Evolutionary conservation across 1,284 basidiomycete genomes (phyloP), one percentile per base, ranked within the genome.

Genomic region (Cutaneotrichosporon daszewskae): DNA sequence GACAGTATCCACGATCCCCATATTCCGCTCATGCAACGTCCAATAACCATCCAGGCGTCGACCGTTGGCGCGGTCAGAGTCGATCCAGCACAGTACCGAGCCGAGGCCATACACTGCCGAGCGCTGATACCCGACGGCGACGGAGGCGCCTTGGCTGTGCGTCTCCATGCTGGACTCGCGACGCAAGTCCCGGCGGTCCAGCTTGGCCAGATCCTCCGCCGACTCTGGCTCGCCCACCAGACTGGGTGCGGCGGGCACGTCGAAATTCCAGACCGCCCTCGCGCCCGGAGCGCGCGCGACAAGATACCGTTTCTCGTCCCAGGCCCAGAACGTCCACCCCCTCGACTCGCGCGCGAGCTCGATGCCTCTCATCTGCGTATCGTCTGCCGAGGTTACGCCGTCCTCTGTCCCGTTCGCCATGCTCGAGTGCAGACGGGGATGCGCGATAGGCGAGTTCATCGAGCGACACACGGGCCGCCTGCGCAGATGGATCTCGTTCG

Each of bases 1-100:
- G 3, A 52, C 28, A 29, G 40, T 45, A n/a, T 45, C 36, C 17
- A 54, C 49, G 13, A 46, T 43, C 3, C 52, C 52, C 35, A 54
- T 54, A 38, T 54, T 54, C 18, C 51, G 45, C 41, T 43, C 39
- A 25, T 39, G 43, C 19, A 26, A 16, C 13, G 57, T 45, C 66
- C 66, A 68, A 42, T 61, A 65, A 9, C 59, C 66, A 24, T 65
- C 60, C 8, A 67, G 36, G 20, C 43, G 48, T 29, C 43, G 37
- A 17, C 50, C 44, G 18, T 47, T 38, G 12, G 58, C 50, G 27
- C 49, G 44, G 33, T 58, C 56, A 1, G 58, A 58, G 35, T 62
- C 66, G 26, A 62, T 56, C 67, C 66, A 69, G 43, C 69, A 72
- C 37, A 59, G 51, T 16, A 66, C 54, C n/a, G 48, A 61, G 1